These are phyloP conservation scores for Taphrina deformans DNA, from an alignment of 1,139 yeast species.

Conservation along the genomic window DNA sequence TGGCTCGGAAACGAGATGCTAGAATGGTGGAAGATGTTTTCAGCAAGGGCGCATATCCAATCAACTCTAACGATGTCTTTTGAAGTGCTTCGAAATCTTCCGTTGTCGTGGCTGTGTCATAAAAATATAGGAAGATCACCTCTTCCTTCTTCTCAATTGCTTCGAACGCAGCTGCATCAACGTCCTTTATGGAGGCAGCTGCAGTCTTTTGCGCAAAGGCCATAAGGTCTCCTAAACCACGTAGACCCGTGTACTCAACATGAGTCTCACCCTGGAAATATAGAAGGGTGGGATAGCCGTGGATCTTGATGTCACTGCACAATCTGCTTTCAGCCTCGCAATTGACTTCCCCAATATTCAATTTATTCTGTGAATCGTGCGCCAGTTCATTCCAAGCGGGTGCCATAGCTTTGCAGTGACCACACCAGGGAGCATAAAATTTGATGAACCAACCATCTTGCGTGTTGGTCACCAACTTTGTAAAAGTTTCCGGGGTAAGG, in stretches of 20 bases:
- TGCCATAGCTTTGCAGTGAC: conserved; percentile 47
- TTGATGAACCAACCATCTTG: conserved; percentile 49
- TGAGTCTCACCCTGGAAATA: conserved; percentile 44
- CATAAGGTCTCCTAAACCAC: conserved; percentile 45
- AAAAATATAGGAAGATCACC: conserved; percentile 46
- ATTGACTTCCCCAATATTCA: conserved; percentile 50
- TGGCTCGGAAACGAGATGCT: conserved; percentile 43
- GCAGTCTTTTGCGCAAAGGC: conserved; percentile 45
- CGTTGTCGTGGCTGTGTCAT: conserved; percentile 46
- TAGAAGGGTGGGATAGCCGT: conserved; percentile 44
- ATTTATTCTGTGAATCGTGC: conserved; percentile 41
- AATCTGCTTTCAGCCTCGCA: conserved; percentile 46
- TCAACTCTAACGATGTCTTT: conserved; percentile 44
- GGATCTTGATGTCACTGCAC: conserved; percentile 45
- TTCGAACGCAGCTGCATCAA: conserved; percentile 42
- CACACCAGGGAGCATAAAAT: conserved; percentile 49
- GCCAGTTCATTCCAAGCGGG: conserved; percentile 49
- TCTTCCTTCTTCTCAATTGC: conserved; percentile 40
- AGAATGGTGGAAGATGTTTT: conserved; percentile 44
- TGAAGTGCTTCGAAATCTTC: conserved; percentile 50
- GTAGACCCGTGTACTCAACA: conserved; percentile 45
- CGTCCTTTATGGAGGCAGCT: conserved; percentile 42
- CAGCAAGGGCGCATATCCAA: conserved; percentile 46
- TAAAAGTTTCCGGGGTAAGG: conserved; percentile 39
- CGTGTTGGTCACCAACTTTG: conserved; percentile 39